These are phyloP conservation scores for Mycena vitilis DNA, from an alignment of 768 basidiomycete species.

Conservation along the genomic window DNA sequence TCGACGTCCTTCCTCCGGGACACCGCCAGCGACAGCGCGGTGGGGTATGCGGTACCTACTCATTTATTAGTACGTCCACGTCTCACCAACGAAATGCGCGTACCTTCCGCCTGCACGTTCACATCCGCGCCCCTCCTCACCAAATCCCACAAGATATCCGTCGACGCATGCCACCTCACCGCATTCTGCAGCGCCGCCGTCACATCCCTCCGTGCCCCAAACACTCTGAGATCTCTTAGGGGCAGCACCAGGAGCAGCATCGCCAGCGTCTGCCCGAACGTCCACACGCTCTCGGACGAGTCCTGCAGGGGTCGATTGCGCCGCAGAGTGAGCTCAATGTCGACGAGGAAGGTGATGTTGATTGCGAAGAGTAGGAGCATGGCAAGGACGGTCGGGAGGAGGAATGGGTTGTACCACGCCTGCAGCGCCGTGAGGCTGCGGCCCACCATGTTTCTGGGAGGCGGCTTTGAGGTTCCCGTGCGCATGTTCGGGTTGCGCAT, in stretches of 20 bases:
- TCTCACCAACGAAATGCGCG: too few species aligned
- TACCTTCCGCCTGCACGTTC: conserved; percentile 2
- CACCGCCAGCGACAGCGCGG: conserved; percentile 1
- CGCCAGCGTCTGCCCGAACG: conserved; percentile 39
- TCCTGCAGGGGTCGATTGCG: conserved; percentile 15
- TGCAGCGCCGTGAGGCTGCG: neutral
- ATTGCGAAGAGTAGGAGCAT: conserved; percentile 29
- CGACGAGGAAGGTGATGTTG: conserved; percentile 36
- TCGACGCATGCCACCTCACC: neutral
- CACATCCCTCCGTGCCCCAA: neutral
- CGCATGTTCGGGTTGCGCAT: neutral
- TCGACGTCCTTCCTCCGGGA: neutral
- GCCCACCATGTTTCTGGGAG: neutral
- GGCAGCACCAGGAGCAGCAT: conserved; percentile 39
- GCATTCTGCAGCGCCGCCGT: neutral
- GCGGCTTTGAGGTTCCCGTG: neutral
- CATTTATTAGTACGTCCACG: too few species aligned
- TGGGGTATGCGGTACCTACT: neutral
- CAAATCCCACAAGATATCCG: conserved; percentile 10
- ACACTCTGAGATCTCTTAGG: conserved; percentile 28
- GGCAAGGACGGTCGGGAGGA: conserved; percentile 19
- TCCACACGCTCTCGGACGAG: conserved; percentile 31
- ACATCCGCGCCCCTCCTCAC: conserved; percentile 9
- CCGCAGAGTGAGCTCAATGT: conserved; percentile 37
- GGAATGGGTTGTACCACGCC: conserved; percentile 5